Evolutionary conservation across 208 protist species (phyloP).

Genomic region (Porcisia hertigi): DNA sequence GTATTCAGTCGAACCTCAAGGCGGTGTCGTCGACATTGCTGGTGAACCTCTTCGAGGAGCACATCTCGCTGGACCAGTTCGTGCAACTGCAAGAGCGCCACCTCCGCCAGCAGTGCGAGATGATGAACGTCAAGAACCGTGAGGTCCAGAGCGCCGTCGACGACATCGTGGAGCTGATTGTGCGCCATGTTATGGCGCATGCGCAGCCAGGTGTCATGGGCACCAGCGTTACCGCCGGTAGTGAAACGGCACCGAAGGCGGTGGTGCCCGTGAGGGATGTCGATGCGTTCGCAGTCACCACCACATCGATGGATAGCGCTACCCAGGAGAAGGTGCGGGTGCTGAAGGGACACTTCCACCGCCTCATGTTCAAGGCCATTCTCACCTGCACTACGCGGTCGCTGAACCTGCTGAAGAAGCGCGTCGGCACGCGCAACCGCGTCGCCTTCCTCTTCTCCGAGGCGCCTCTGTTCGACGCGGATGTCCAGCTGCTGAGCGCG

Average conservation of each 20-base stretch:
- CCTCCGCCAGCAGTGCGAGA: conserved; percentile 90
- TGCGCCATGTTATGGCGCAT: conserved; percentile 37
- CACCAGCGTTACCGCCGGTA: background rate
- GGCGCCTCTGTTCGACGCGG: conserved; percentile 95
- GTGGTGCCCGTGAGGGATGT: background rate
- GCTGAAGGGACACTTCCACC: conserved; percentile 91
- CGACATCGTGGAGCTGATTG: conserved; percentile 84
- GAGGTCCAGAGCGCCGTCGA: conserved; percentile 93
- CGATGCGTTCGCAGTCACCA: too few species aligned
- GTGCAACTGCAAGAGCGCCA: conserved; percentile 87
- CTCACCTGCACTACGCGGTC: conserved; percentile 90
- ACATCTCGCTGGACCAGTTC: conserved; percentile 92
- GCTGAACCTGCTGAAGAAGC: conserved; percentile 92
- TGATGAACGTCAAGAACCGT: conserved; percentile 94
- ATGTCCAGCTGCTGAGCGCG: conserved; percentile 92
- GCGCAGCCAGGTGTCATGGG: background rate
- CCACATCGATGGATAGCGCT: background rate
- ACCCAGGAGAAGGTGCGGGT: conserved; percentile 31
- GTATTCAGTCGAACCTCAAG: conserved; percentile 94
- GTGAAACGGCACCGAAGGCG: background rate
- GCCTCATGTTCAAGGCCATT: conserved; percentile 93
- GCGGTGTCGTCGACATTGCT: conserved; percentile 81
- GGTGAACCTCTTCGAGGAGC: conserved; percentile 84
- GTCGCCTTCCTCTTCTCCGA: conserved; percentile 93
- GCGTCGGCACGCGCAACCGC: conserved; percentile 89